Base-by-base conservation (phyloP, 2,329 filamentous ascomycete genomes). In the Epichloe brachyelytri region DNA sequence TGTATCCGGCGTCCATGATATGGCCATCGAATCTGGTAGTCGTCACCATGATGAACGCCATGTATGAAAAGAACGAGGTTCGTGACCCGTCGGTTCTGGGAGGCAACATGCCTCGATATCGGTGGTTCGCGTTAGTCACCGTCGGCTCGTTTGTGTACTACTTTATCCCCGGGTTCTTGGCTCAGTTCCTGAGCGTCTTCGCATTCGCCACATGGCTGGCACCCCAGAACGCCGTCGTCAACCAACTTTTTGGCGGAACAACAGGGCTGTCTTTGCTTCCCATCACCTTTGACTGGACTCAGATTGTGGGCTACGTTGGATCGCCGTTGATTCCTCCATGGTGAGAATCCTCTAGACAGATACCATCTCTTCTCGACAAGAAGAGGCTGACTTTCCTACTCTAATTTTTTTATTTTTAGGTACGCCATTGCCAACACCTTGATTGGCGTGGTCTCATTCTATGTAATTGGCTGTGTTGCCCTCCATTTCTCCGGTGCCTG, bases 201-300 rank as follows among this genome's bases (percentile, higher is more conserved):
- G 82, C 83, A 7, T 84, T 86, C 60, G 72, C 78, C 11, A 87
- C 84, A 0, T 88, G 84, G 83, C 76, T 87, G 51, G 78, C 77
- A 2, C 85, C 85, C 0, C 71, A 86, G 47, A 86, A 78, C 53
- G 71, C 78, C 0, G 67, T 86, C 10, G 65, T 88, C 39, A 89
- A 88, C 56, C 84, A 88, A 62, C 60, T 88, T 1, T 88, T 88
- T 57, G 85, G 85, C 2, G 83, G 82, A 1, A 73, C 72, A 46
- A 83, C 80, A 0, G 85, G 85, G 0, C 56, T 88, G 3, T 85
- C 80, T 0, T 60, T 88, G 30, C 67, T 88, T 6, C 84, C 85
- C 1, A 78, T 88, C 34, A 87, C 83, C 0, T 86, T 88, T 60
- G 85, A 88, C 68, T 88, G 85, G 83, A 83, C 82, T 5, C 82